Conservation (phyloP, 2,329 filamentous ascomycete genomes). For the Malbranchea zuffiana region DNA sequence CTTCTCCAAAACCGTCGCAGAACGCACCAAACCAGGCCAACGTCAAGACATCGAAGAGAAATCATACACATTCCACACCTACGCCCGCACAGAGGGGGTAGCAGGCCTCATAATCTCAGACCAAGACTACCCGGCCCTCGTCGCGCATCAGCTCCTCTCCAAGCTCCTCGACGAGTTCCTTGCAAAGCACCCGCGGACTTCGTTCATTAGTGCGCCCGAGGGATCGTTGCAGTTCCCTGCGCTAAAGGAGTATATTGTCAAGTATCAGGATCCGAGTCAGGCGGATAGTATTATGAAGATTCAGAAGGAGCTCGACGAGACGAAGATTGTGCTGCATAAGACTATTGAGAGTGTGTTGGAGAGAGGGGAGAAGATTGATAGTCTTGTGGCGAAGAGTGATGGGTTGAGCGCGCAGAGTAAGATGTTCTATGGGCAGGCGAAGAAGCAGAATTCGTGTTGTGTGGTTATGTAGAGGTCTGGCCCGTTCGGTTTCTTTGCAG, state of each 20-base stretch:
- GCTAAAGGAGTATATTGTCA: slow-evolving; percentile 65
- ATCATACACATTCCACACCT: slow-evolving; percentile 55
- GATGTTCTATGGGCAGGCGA: slow-evolving; percentile 79
- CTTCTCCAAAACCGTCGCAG: slow-evolving; percentile 77
- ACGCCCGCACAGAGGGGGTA: slow-evolving; percentile 62
- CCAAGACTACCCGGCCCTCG: slow-evolving; percentile 36
- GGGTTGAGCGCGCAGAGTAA: slow-evolving; percentile 84
- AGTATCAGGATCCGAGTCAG: slow-evolving; percentile 78
- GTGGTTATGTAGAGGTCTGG: slow-evolving; percentile 37
- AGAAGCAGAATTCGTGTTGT: slow-evolving; percentile 53
- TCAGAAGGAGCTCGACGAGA: slow-evolving; percentile 92
- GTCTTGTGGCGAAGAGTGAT: slow-evolving; percentile 85
- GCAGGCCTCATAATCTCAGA: slow-evolving; percentile 63
- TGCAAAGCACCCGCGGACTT: slow-evolving; percentile 55
- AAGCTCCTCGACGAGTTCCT: slow-evolving; percentile 79
- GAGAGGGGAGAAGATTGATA: slow-evolving; percentile 93
- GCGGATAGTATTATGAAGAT: slow-evolving; percentile 93
- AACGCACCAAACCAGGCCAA: slow-evolving; percentile 69
- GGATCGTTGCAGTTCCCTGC: slow-evolving; percentile 55
- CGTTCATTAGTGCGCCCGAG: slow-evolving; percentile 46
- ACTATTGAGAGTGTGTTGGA: slow-evolving; percentile 63
- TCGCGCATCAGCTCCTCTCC: slow-evolving; percentile 46
- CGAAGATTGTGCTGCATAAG: slow-evolving; percentile 94
- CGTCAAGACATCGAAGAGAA: slow-evolving; percentile 50
- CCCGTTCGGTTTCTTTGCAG: not conserved